These are phyloP conservation scores for Bassia scoparia DNA, from an alignment of 148 eudicot species.

Conservation along the genomic window DNA sequence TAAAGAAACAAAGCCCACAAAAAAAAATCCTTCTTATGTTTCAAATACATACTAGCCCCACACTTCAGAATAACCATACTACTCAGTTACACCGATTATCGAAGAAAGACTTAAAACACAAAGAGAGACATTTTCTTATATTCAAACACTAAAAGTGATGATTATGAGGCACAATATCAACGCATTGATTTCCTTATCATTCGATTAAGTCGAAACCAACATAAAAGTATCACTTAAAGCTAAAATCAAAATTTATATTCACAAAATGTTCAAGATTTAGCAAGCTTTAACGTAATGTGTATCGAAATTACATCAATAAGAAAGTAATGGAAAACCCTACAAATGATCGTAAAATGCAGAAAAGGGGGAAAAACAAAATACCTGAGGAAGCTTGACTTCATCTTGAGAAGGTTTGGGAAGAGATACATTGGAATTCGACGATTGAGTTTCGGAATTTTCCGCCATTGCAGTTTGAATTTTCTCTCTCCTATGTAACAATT, in stretches of 20 bases:
- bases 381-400: constrained; percentile 34
- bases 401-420: constrained; percentile 20
- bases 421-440: constrained; percentile 30
- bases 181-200: neutral
- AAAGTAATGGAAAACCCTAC: neutral
- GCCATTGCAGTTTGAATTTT: constrained; percentile 25
- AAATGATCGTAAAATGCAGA: neutral
- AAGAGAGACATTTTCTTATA: too few relatives aligned
- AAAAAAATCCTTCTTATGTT: too few relatives aligned
- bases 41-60: too few relatives aligned
- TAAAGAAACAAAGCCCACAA: too few relatives aligned
- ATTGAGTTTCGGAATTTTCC: constrained; percentile 33
- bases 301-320: neutral
- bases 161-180: neutral
- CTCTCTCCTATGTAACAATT: neutral
- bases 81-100: too few relatives aligned
- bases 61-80: too few relatives aligned
- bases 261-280: neutral
- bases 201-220: neutral
- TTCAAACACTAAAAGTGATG: neutral
- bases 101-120: too few relatives aligned
- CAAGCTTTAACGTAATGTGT: neutral
- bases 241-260: neutral
- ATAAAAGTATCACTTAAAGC: neutral
- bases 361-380: neutral